Evolutionary conservation across 2,329 filamentous ascomycete species (phyloP), one percentile per base, ranked within the genome.

Genomic region (Phyllosticta citribraziliensis): DNA sequence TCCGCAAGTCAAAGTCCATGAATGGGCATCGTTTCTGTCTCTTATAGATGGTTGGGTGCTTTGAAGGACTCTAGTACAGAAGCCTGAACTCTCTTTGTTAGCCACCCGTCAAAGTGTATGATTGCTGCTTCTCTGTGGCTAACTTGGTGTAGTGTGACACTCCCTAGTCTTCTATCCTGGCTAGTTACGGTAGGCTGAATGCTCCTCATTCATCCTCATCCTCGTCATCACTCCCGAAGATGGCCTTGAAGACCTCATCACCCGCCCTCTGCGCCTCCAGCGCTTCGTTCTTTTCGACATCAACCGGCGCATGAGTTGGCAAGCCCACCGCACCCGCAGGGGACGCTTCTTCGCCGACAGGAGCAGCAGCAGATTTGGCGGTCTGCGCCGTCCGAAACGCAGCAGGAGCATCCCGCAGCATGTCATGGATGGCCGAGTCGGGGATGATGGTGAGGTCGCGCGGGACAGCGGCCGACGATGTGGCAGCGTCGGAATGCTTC

Each of bases 161-260:
- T n/a, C 22, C 22, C 3, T 22, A 22, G 22, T 22, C 22, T 22
- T 22, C 22, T 22, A 22, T 22, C 22, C 22, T 22, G 22, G 22
- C 22, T 22, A 22, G 22, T n/a, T n/a, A n/a, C n/a, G 3, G 22
- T 22, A 22, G 22, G 22, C 3, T 3, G 22, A 3, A 22, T 3
- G 22, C 22, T 22, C 22, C 27, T 30, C 24, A 35, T 2, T 20
- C 57, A 40, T 47, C 55, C 14, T 83, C 77, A 61, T 90, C 87
- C 67, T 90, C 88, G 65, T 88, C 87, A 69, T 88, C 88, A 71
- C 91, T 90, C 5, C 92, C 93, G 81, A 97, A 97, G 30, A 97
- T 91, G n/a, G 91, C 89, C 66, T 84, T 89, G 68, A 97, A 91
- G 0, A 97, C 86, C 52, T 88, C 89, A 56, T 92, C 89, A 17